Percentiles rank a stretch among this genome's conserved stretches.
phyloP scores from a whole-genome alignment of 1,284 basidiomycete genomes.

The Grifola frondosa region DNA sequence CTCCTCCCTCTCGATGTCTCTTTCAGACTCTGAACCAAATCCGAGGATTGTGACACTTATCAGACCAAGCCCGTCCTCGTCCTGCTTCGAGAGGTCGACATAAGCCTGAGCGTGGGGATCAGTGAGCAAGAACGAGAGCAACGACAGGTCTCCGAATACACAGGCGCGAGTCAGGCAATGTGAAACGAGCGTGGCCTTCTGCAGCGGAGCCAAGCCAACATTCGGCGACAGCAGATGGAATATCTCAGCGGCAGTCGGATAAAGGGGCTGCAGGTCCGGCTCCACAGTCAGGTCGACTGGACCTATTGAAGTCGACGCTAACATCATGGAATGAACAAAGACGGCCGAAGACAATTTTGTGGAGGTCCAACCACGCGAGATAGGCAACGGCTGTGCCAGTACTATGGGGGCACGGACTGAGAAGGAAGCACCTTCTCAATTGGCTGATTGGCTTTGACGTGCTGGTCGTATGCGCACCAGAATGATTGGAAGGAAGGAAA shows the following conservation, averaged over 20 bases:
- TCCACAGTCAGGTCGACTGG: slow-evolving; percentile 59
- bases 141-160: slow-evolving; percentile 68
- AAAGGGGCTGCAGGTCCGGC: slow-evolving; percentile 75
- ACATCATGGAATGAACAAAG: too few relatives aligned
- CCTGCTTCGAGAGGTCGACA: slow-evolving; percentile 66
- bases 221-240: slow-evolving; percentile 59
- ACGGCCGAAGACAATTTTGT: too few relatives aligned
- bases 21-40: slow-evolving; percentile 80
- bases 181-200: slow-evolving; percentile 65
- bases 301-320: slow-evolving; percentile 24
- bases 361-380: too few relatives aligned
- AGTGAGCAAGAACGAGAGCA: slow-evolving; percentile 70
- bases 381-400: too few relatives aligned
- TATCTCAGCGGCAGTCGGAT: slow-evolving; percentile 66
- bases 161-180: slow-evolving; percentile 74
- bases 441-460: too few relatives aligned
- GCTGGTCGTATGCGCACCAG: too few relatives aligned
- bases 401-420: too few relatives aligned
- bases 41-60: slow-evolving; percentile 81
- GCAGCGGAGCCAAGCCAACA: slow-evolving; percentile 63
- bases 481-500: too few relatives aligned
- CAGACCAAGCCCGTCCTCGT: slow-evolving; percentile 82
- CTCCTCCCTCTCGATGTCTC: slow-evolving; percentile 85
- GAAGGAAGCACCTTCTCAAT: too few relatives aligned
- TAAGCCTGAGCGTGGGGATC: slow-evolving; percentile 69